A percentile compares a stretch with the other conserved stretches of the same genome.
phyloP scores from a whole-genome alignment of 371 early-diverging fungal species.

The Syncephalastrum racemosum region DNA sequence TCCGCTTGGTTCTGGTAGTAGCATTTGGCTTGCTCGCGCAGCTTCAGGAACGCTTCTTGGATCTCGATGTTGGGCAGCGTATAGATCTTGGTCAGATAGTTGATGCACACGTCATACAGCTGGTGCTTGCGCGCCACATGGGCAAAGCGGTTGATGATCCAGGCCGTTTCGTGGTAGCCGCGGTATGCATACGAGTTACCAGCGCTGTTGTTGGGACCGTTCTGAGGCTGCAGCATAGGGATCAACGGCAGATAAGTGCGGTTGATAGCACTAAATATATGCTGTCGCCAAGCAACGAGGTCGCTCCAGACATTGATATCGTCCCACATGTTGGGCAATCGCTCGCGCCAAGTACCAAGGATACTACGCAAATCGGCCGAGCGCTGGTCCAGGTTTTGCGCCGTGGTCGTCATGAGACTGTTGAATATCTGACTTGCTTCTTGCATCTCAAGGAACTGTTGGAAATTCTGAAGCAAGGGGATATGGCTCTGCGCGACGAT shows the following conservation, averaged over 20 bases:
- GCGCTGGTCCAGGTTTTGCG: constrained; percentile 78
- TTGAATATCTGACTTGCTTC: constrained; percentile 90
- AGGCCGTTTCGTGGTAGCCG: constrained; percentile 99
- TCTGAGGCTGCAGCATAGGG: constrained; percentile 58
- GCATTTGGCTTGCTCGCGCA: constrained; percentile 98
- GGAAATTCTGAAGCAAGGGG: constrained; percentile 87
- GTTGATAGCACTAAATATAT: constrained; percentile 95
- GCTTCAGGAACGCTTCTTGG: constrained; percentile 96
- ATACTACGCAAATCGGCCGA: constrained; percentile 88
- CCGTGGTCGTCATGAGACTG: constrained; percentile 74
- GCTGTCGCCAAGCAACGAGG: constrained; percentile 97
- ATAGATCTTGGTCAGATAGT: constrained; percentile 94
- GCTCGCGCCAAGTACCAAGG: constrained; percentile 95
- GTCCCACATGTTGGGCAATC: constrained; percentile 96
- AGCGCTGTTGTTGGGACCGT: constrained; percentile 53
- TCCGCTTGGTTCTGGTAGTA: constrained; percentile 86
- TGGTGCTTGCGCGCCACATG: constrained; percentile 96
- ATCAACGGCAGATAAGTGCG: constrained; percentile 90
- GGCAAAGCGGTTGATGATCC: constrained; percentile 99
- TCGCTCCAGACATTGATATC: constrained; percentile 98
- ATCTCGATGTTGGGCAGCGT: constrained; percentile 99
- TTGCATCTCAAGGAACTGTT: constrained; percentile 92
- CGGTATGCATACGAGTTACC: constrained; percentile 91
- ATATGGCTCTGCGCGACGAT: constrained; percentile 86
- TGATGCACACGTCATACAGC: constrained; percentile 93